Evolutionary conservation across 768 basidiomycete genomes (phyloP).

Genomic region (Tephrocybe sp.): DNA sequence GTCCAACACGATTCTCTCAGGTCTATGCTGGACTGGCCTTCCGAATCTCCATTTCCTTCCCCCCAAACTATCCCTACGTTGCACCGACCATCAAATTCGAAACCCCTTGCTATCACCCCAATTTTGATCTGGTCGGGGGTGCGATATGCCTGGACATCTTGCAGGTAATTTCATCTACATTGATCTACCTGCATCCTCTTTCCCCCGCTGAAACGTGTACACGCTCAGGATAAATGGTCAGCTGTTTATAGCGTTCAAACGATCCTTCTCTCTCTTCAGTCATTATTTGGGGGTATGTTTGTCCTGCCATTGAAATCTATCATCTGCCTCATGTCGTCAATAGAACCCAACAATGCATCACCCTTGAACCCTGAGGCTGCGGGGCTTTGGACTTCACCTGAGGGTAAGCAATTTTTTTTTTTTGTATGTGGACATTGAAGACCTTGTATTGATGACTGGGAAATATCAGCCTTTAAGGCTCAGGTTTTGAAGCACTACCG

Average conservation of each 20-base stretch:
- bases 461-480: constrained; percentile 57
- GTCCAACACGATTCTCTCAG: constrained; percentile 30
- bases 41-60: constrained; percentile 83
- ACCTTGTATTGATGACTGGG: neutral
- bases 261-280: constrained; percentile 84
- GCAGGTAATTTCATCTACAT: constrained; percentile 46
- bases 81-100: constrained; percentile 86
- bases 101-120: constrained; percentile 89
- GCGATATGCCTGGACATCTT: constrained; percentile 87
- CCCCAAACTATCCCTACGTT: constrained; percentile 84
- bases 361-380: constrained; percentile 89
- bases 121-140: constrained; percentile 76
- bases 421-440: neutral
- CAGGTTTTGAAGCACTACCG: constrained; percentile 76
- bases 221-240: constrained; percentile 82
- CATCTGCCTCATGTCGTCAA: constrained; percentile 1
- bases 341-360: constrained; percentile 92
- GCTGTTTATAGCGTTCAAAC: constrained; percentile 92
- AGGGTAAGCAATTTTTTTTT: constrained; percentile 49
- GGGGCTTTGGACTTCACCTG: constrained; percentile 70
- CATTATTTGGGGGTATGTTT: constrained; percentile 77
- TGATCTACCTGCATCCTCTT: neutral
- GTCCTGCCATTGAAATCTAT: neutral
- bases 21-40: constrained; percentile 79
- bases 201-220: neutral